Evolutionary conservation across 192 early-diverging fungal species (phyloP).

Genomic region (Coemansia sp.): DNA sequence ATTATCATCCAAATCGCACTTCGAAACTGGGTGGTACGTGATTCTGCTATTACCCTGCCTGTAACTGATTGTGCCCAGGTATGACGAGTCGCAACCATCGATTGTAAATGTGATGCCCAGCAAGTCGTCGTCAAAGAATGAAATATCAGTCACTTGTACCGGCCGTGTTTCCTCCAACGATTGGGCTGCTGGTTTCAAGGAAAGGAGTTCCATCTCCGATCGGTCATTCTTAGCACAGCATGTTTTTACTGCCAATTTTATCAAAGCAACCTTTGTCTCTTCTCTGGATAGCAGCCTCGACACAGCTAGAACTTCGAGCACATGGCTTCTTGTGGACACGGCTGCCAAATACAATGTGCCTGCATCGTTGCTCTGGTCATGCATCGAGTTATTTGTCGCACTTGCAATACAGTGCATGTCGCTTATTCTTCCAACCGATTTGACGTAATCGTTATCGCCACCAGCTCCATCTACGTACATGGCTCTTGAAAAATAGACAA

Average conservation of each 20-base stretch:
- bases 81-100: constrained; percentile 22
- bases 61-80: constrained; percentile 31
- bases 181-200: not conserved
- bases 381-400: not conserved
- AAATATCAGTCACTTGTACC: constrained; percentile 17
- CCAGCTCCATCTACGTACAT: not conserved
- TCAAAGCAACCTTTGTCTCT: not conserved
- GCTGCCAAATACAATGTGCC: constrained; percentile 8
- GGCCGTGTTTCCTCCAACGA: not conserved
- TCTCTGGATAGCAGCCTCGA: not conserved
- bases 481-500: not conserved
- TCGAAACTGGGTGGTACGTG: not conserved
- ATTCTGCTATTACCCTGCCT: not conserved
- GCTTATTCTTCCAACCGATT: not conserved
- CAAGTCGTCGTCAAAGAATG: constrained; percentile 35
- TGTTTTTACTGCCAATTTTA: not conserved
- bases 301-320: not conserved
- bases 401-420: constrained; percentile 2
- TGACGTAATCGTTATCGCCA: not conserved
- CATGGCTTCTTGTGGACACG: not conserved
- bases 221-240: not conserved
- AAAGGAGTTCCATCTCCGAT: not conserved
- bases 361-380: not conserved
- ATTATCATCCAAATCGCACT: too few species aligned
- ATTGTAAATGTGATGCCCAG: constrained; percentile 35